Base-by-base conservation (phyloP, 2,329 filamentous ascomycete genomes). In the Aspergillus phoenicis region DNA sequence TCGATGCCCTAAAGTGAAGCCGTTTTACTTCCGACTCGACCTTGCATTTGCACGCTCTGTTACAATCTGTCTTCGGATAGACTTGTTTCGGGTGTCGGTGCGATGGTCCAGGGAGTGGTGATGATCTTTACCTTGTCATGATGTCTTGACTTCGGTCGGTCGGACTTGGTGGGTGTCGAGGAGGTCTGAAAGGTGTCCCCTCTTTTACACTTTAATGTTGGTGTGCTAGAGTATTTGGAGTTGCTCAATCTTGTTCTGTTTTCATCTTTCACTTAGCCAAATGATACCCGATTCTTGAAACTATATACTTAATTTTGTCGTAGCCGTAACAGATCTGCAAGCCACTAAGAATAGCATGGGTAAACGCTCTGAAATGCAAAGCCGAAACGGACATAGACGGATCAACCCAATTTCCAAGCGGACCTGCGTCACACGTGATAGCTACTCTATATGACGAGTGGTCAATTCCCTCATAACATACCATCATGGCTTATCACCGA, bases 1-100 rank as follows among this genome's bases (percentile, higher is more conserved):
- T 91, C 91, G 87, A 84, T 84, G 82, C 89, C 89, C 88, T 87
- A 91, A 90, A 93, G 91, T 95, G 91, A 93, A 89, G 80, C 84
- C 83, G 80, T 80, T 84, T 75, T 80, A 80, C 80, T 83, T 73
- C 79, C 76, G 80, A 66, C 71, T 75, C 73, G 73, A 77, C 68
- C 47, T 54, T 52, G 59, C 57, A 47, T 57, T 60, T 36, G 52
- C 33, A 45, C 52, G 51, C 62, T 60, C 57, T 66, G 55, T 65
- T 60, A 63, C 61, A 20, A 65, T 62, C 52, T 57, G 61, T 38
- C 59, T 63, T 62, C 66, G 66, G 66, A 72, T 62, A 57, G 59
- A 70, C 68, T 66, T 66, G 69, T 69, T 76, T 76, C 76, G 84
- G 57, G 64, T 59, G 61, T 65, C 64, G 62, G 63, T 59, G 66